phyloP scores from a whole-genome alignment of 192 early-diverging fungal genomes.

The Backusella tuberculispora region DNA sequence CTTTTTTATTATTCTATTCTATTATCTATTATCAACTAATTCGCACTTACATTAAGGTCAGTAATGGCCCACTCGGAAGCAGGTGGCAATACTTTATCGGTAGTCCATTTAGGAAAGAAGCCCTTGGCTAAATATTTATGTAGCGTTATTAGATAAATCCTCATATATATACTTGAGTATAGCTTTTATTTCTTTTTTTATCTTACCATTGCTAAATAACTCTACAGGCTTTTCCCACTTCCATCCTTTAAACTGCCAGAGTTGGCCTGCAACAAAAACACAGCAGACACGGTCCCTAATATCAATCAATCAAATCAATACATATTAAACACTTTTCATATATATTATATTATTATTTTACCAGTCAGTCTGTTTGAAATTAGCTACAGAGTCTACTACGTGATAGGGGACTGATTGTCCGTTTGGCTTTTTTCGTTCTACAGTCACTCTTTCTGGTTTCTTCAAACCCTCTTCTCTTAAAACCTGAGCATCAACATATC shows the following conservation, averaged over 20 bases:
- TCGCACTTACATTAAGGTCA: conserved; percentile 50
- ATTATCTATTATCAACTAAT: not conserved
- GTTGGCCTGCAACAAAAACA: conserved; percentile 88
- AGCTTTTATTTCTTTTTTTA: not conserved
- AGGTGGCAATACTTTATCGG: conserved; percentile 47
- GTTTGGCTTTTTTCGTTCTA: conserved; percentile 65
- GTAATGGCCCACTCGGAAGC: conserved; percentile 56
- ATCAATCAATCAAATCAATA: not conserved
- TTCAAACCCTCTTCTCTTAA: conserved; percentile 62
- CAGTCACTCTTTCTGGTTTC: conserved; percentile 66
- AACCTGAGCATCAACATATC: conserved; percentile 67
- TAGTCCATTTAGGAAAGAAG: conserved; percentile 61
- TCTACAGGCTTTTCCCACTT: conserved; percentile 83
- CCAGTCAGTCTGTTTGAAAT: conserved; percentile 81
- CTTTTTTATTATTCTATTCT: not conserved
- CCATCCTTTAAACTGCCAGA: conserved; percentile 96
- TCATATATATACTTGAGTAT: not conserved
- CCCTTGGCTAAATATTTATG: conserved; percentile 51
- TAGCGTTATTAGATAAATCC: not conserved
- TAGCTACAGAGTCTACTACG: conserved; percentile 79
- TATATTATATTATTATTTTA: not conserved
- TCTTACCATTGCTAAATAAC: conserved; percentile 71
- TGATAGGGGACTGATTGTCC: conserved; percentile 66
- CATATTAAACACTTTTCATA: not conserved
- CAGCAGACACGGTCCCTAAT: conserved; percentile 75